Evolutionary conservation across 805 yeast species (phyloP), one percentile per base, ranked within the genome.

Genomic region (Metschnikowia vanudenii): DNA sequence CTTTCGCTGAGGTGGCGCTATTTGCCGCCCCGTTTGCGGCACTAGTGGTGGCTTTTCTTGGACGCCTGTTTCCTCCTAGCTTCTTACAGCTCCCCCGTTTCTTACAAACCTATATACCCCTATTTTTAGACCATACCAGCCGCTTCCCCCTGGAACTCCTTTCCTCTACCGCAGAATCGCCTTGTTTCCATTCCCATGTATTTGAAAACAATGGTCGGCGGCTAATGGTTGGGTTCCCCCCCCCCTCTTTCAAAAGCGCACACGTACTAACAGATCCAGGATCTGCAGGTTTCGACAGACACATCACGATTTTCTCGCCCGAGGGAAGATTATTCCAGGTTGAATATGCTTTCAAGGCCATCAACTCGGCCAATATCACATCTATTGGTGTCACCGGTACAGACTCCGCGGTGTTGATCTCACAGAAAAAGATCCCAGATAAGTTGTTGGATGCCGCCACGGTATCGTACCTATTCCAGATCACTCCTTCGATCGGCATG

Each of bases 321-420:
- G 99, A 94, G 66, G 99, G 99, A 38, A 84, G 99, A 69, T 77
- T 94, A 51, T 94, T 86, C 71, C 99, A 94, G 72, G 99, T 92
- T 31, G 99, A 94, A 68, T 94, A 94, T 64, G 99, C 98, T 5
- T 91, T 91, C 75, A 91, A 94, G 67, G 98, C 98, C 4, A 90
- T 94, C 65, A 94, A 90, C 62, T 82, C 95, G 38, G 82, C 97
- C 49, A 92, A 88, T 65, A 81, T 94, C 62, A 94, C 96, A 37
- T 86, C 95, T 22, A 63, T 94, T 46, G 98, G 91, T 14, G 78
- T 94, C 51, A 80, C 86, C 41, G 98, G 98, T 45, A 81, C 84
- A 59, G 92, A 87, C 64, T 81, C 87, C 29, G 85, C 92, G 12
- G 97, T 94, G 31, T 75, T 94, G 55, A 83, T 94, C 56, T 86